Evolutionary conservation across 75 land plant species (phyloP).

Genomic region (Sequoiadendron giganteum): DNA sequence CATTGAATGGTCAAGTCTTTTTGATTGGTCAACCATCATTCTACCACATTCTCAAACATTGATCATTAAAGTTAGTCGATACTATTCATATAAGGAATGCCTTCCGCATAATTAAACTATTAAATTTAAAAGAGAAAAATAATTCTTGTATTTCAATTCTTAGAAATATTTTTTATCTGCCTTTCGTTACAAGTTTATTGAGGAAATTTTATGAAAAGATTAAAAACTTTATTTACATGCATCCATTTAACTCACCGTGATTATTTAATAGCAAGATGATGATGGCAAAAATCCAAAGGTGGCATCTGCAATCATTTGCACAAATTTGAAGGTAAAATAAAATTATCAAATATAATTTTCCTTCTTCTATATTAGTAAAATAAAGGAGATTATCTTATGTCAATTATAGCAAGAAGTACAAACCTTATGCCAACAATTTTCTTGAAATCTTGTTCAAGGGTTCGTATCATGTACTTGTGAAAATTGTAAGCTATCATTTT

Average conservation of each 20-base stretch:
- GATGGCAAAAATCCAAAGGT: constrained; percentile 61
- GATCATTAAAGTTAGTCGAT: too few relatives aligned
- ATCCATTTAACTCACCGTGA: constrained; percentile 31
- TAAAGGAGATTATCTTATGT: background rate
- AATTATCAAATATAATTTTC: background rate
- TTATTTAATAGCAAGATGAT: constrained; percentile 57
- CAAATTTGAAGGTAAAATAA: background rate
- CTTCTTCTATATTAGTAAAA: background rate
- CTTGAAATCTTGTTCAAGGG: constrained; percentile 35
- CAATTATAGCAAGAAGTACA: background rate
- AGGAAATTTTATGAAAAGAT: background rate
- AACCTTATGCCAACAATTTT: constrained; percentile 35
- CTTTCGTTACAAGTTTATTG: background rate
- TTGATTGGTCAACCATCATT: too few relatives aligned
- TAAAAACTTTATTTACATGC: background rate
- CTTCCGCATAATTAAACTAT: too few relatives aligned
- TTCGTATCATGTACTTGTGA: constrained; percentile 24
- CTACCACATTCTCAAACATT: too few relatives aligned
- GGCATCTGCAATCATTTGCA: constrained; percentile 29
- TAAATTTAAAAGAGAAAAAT: background rate
- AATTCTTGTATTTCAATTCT: background rate
- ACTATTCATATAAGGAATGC: too few relatives aligned
- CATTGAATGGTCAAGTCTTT: too few relatives aligned
- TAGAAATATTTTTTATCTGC: background rate
- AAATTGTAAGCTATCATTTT: constrained; percentile 11